phyloP scores from a whole-genome alignment of 1,139 yeast species.

The Blastobotrys aristatus region DNA sequence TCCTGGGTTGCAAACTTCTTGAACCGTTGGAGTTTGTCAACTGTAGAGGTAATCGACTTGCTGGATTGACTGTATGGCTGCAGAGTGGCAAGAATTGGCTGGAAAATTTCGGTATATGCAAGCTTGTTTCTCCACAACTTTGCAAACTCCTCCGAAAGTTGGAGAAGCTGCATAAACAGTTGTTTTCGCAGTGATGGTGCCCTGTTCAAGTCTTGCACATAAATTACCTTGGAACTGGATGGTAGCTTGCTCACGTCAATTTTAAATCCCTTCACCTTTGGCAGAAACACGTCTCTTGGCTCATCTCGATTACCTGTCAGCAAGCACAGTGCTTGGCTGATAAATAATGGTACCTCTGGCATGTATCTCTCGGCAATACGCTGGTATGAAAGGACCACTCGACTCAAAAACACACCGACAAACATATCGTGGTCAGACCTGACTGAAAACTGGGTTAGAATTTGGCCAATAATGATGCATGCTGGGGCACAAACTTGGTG shows the following conservation, averaged over 20 bases:
- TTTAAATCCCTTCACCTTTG: background rate
- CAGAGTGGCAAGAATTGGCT: conserved; percentile 35
- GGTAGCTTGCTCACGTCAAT: background rate
- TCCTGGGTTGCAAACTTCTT: conserved; percentile 46
- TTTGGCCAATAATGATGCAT: conserved; percentile 64
- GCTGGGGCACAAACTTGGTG: conserved; percentile 89
- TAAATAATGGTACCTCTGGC: conserved; percentile 67
- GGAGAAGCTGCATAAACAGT: background rate
- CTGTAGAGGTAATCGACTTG: conserved; percentile 3
- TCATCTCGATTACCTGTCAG: background rate
- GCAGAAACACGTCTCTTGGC: background rate
- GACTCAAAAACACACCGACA: conserved; percentile 58
- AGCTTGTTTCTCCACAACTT: conserved; percentile 59
- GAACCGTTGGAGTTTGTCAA: conserved; percentile 44
- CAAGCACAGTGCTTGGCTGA: background rate
- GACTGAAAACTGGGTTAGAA: conserved; percentile 49
- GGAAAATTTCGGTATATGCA: conserved; percentile 55
- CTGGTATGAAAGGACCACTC: conserved; percentile 65
- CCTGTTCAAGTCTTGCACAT: background rate
- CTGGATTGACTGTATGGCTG: background rate
- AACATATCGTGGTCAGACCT: conserved; percentile 39
- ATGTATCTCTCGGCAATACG: conserved; percentile 69
- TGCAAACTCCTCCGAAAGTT: conserved; percentile 17
- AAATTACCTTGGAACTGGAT: background rate
- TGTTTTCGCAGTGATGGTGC: background rate